Evolutionary conservation across 179 eudicot species (phyloP), one percentile per base, ranked within the genome.

Genomic region (Actinidia arguta): DNA sequence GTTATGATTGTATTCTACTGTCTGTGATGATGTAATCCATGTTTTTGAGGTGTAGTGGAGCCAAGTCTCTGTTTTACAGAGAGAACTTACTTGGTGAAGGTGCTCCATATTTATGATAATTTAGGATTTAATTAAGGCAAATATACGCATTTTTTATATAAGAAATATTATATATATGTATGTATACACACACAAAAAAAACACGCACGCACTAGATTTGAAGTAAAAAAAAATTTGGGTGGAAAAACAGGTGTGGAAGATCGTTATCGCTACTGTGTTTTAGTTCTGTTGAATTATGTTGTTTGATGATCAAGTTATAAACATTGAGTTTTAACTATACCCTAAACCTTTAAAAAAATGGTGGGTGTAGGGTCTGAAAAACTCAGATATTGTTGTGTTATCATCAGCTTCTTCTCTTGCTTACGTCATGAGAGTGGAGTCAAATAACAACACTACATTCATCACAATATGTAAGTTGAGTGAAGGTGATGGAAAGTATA

Each of bases 21-120:
- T 70, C 83, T 0, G 18, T 85, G 86, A 83, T 81, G 88, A 84
- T 71, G 10, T 14, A 80, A 87, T 81, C 90, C 85, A 58, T 20
- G n/a, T 76, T 51, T 20, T 74, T 82, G 90, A 89, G 88, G 64
- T 85, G 85, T 64, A 4, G 89, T 42, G 82, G 67, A 84, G 47
- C 83, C 85, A 75, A 80, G 90, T 14, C 82, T 81, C 82, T 89
- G 87, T 76, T 68, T 63, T 71, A 22, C 86, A 80, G 85, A 82
- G 90, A 73, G 90, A 89, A 89, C 90, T 90, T 55, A 80, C 89
- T 83, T 85, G 89, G 88, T 46, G 82, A 82, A 82, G 52, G n/a
- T n/a, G n/a, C 84, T 84, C 27, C 77, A 84, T 78, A 63, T 82
- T 77, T 13, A 80, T 78, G 90, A 87, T 76, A 61, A 79, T 78